Base-by-base conservation (phyloP, 2,329 filamentous ascomycete genomes). In the Verticillium nubilum region DNA sequence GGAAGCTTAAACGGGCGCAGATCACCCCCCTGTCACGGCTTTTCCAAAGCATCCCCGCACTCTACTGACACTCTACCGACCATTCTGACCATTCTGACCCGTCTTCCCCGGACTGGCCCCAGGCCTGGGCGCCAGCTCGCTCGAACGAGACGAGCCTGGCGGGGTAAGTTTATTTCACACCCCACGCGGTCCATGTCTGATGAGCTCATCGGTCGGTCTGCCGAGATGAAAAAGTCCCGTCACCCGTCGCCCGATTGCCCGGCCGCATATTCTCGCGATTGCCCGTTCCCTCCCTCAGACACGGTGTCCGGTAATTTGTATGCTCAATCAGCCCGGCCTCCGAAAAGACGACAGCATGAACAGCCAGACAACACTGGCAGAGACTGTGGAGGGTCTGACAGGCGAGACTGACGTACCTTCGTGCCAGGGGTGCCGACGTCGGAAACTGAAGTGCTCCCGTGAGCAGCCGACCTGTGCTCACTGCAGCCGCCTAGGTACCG, bases 361-460 rank as follows among this genome's bases (percentile, higher is more conserved):
- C 9, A 9, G 1, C n/a, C 42, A 47, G 3, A 23, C 5, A 9
- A 19, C 19, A 9, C 19, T 19, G 19, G 42, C n/a, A 23, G 42
- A 47, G 42, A 19, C 13, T 47, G 54, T 28, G 15, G 25, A 35
- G 27, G 57, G 31, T 55, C 56, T n/a, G n/a, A n/a, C n/a, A n/a
- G n/a, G n/a, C 12, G 64, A 65, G 25, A 54, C 35, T 35, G 65
- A 67, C 29, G 56, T 65, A 3, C 68, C 69, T 4, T 70, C 72
- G 3, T 74, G 72, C 61, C 66, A 71, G 56, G 67, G 69, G 3
- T 74, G 72, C 54, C 67, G 71, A 27, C 66, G 62, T 55, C 67
- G 70, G 6, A 74, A 74, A 63, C 65, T 74, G 35, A 68, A 66
- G 56, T 74, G 72, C 62, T 72, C 69, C n/a, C 64, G 70, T 25